Evolutionary conservation across 495 filamentous ascomycete species (phyloP), one percentile per base, ranked within the genome.

Genomic region (Pyronema domesticum): DNA sequence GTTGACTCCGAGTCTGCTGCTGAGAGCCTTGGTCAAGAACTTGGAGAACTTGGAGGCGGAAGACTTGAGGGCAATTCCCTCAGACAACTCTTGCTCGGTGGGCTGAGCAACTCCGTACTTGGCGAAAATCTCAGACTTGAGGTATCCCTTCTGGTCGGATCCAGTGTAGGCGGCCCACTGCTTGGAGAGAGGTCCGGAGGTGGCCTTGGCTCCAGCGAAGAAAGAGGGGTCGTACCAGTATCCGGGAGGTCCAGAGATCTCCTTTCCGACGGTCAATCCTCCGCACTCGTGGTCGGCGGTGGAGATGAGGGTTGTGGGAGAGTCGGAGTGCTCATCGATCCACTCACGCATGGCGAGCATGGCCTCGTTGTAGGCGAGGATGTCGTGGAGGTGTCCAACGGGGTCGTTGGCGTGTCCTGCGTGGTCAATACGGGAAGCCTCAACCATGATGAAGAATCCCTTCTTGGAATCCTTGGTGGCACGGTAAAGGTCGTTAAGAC

Each of bases 381-480:
- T 67, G 10, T 70, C 68, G 54, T 70, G 64, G 37, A 70, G 59
- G 49, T 68, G 66, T 13, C 51, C 62, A 37, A 57, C 61, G n/a
- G 67, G 54, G 55, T 68, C 68, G 40, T 66, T 70, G 17, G 64
- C 58, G 42, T 70, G 68, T 14, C 66, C 60, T 13, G 66, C 64
- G 46, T 70, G 68, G 46, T 70, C 68, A 47, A 70, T 70, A n/a
- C 68, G 58, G 9, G 63, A 67, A 10, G 66, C 68, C 55, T 70
- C 68, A 23, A 70, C 60, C 53, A 70, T 58, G 37, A 68, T 51
- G 58, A 70, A 70, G 58, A 68, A 70, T 3, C 67, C 62, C 55
- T 68, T 60, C 36, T 66, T 47, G 9, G 48, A 54, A 4, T 56
- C 34, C 42, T 62, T 61, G 17, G 68, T 68, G 6, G 68, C 68